These are phyloP conservation scores for Clarireedia hainanense DNA, from an alignment of 2,329 filamentous ascomycete species.

Conservation along the genomic window DNA sequence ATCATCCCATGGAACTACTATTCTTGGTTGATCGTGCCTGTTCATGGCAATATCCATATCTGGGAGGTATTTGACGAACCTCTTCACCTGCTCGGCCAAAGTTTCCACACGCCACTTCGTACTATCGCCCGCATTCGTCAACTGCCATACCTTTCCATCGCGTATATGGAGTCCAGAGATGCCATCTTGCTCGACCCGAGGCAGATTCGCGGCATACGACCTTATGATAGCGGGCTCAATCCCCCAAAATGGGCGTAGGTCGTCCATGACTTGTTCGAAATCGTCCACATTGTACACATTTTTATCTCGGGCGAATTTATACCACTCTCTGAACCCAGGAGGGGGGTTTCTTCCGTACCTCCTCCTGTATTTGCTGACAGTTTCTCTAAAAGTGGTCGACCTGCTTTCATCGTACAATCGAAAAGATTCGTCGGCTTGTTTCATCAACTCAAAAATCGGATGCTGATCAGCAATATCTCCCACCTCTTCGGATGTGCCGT, in stretches of 20 bases:
- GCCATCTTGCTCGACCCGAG: constrained; percentile 18
- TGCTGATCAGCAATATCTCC: constrained; percentile 21
- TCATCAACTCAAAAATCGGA: constrained; percentile 28
- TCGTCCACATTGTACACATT: constrained; percentile 53
- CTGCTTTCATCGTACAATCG: constrained; percentile 26
- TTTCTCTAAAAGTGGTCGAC: constrained; percentile 41
- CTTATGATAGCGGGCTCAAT: constrained; percentile 29
- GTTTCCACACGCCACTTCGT: constrained; percentile 35
- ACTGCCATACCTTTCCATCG: constrained; percentile 27
- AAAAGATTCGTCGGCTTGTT: constrained; percentile 27
- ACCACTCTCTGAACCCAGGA: constrained; percentile 56
- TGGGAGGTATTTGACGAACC: constrained; percentile 45
- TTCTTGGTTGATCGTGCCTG: constrained; percentile 52
- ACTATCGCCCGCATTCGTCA: constrained; percentile 20
- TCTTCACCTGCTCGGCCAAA: constrained; percentile 30
- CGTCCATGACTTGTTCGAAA: constrained; percentile 57
- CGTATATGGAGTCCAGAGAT: constrained; percentile 27
- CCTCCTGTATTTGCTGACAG: constrained; percentile 47
- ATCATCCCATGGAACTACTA: constrained; percentile 52
- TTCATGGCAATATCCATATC: constrained; percentile 63
- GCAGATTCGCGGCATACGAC: constrained; percentile 34
- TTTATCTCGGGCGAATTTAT: constrained; percentile 42
- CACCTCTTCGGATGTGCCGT: constrained; percentile 18
- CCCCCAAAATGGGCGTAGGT: constrained; percentile 53
- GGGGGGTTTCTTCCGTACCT: constrained; percentile 53